phyloP scores from a whole-genome alignment of 176 grass and related monocot genomes.

The Juncus inflexus region DNA sequence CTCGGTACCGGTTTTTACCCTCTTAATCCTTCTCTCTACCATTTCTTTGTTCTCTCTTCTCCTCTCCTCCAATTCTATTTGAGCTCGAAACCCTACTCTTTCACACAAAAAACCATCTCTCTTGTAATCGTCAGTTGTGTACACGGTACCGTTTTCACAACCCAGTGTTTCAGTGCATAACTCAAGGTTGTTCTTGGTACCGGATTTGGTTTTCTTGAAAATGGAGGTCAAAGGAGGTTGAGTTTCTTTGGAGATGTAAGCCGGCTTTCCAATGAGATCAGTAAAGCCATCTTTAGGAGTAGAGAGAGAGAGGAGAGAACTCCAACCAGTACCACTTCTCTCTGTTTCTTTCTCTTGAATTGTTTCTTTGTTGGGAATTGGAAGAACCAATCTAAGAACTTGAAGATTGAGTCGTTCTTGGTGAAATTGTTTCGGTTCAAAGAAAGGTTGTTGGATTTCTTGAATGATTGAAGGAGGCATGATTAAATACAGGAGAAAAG shows the following conservation, averaged over 20 bases:
- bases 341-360: neutral
- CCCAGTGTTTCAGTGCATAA: conserved; percentile 73
- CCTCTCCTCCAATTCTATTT: conserved; percentile 20
- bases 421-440: conserved; percentile 21
- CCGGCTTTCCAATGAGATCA: neutral
- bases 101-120: conserved; percentile 9
- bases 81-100: conserved; percentile 14
- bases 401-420: conserved; percentile 28
- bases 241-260: neutral
- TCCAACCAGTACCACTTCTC: conserved; percentile 20
- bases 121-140: conserved; percentile 25
- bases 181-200: conserved; percentile 48
- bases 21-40: conserved; percentile 7
- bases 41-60: conserved; percentile 6
- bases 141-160: conserved; percentile 63
- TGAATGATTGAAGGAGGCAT: conserved; percentile 15
- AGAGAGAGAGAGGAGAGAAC: conserved; percentile 26
- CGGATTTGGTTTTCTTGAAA: conserved; percentile 26
- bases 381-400: conserved; percentile 18
- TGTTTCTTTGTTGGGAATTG: conserved; percentile 9
- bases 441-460: neutral
- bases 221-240: neutral
- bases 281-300: neutral
- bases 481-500: neutral
- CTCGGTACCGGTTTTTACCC: neutral